These are phyloP conservation scores for Fusarium sp. DNA, from an alignment of 2,329 filamentous ascomycete genomes.

Conservation along the genomic window DNA sequence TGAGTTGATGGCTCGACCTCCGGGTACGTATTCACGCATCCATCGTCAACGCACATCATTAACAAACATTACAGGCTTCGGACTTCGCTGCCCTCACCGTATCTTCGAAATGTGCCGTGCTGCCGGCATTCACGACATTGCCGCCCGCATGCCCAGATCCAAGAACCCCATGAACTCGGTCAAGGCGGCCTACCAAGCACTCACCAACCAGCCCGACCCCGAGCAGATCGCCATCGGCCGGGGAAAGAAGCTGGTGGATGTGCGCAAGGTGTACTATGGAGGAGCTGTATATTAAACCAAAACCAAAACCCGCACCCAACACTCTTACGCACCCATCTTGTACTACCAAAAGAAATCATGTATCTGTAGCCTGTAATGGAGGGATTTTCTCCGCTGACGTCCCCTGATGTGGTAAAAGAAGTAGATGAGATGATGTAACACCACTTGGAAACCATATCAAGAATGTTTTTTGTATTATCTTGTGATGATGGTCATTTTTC, in stretches of 20 bases:
- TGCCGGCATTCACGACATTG: constrained; percentile 87
- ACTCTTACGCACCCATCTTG: constrained; percentile 29
- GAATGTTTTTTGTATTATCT: constrained; percentile 14
- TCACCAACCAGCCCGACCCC: constrained; percentile 85
- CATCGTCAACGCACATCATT: neutral
- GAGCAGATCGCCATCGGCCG: constrained; percentile 89
- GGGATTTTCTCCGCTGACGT: constrained; percentile 19
- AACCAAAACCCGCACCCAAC: constrained; percentile 44
- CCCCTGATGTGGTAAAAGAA: constrained; percentile 19
- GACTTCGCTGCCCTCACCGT: constrained; percentile 88
- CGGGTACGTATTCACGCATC: constrained; percentile 72
- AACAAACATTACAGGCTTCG: constrained; percentile 75
- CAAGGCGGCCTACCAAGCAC: constrained; percentile 87
- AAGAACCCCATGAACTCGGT: constrained; percentile 98
- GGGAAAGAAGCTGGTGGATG: constrained; percentile 96
- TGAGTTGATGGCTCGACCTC: constrained; percentile 83
- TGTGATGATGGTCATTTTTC: constrained; percentile 34
- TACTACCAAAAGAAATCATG: constrained; percentile 42
- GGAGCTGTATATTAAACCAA: constrained; percentile 71
- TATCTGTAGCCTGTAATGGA: constrained; percentile 46
- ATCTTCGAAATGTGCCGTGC: constrained; percentile 95
- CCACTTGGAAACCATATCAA: constrained; percentile 24
- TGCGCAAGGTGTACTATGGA: constrained; percentile 96
- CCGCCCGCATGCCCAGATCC: constrained; percentile 84
- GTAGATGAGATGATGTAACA: constrained; percentile 30